Evolutionary conservation across 768 basidiomycete genomes (phyloP).

Genomic region (Russula dissimulans): DNA sequence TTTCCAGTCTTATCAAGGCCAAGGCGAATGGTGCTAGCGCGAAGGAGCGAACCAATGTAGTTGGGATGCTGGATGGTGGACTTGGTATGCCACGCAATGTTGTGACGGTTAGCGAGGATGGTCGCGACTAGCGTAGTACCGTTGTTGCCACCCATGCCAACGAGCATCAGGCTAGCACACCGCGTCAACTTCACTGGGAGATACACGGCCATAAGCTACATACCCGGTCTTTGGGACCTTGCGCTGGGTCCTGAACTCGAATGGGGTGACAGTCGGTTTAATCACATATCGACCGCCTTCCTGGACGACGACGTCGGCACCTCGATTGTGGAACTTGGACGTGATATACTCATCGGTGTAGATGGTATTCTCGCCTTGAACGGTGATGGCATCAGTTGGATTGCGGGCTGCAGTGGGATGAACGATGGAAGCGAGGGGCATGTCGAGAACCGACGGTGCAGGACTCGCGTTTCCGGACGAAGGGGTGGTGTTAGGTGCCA

Average conservation of each 20-base stretch:
- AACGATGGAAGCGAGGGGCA: slow-evolving; percentile 59
- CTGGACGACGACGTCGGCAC: slow-evolving; percentile 53
- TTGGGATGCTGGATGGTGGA: slow-evolving; percentile 87
- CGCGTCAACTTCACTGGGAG: not conserved
- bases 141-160: slow-evolving; percentile 96
- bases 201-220: slow-evolving; percentile 6
- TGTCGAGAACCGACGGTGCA: slow-evolving; percentile 61
- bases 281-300: slow-evolving; percentile 68
- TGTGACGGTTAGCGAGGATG: slow-evolving; percentile 91
- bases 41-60: slow-evolving; percentile 94
- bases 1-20: slow-evolving; percentile 75
- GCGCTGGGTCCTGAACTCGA: slow-evolving; percentile 86
- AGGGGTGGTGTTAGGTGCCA: slow-evolving; percentile 42
- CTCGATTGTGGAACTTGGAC: slow-evolving; percentile 73
- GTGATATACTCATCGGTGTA: slow-evolving; percentile 81
- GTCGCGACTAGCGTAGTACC: slow-evolving; percentile 91
- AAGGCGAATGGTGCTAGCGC: slow-evolving; percentile 89
- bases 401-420: slow-evolving; percentile 84
- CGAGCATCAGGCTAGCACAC: slow-evolving; percentile 76
- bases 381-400: slow-evolving; percentile 57
- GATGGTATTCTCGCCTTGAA: slow-evolving; percentile 70
- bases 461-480: slow-evolving; percentile 46
- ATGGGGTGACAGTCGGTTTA: slow-evolving; percentile 69
- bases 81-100: slow-evolving; percentile 94
- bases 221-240: slow-evolving; percentile 89